These are phyloP conservation scores for Penicillium soppii DNA, from an alignment of 495 filamentous ascomycete genomes.

Conservation along the genomic window DNA sequence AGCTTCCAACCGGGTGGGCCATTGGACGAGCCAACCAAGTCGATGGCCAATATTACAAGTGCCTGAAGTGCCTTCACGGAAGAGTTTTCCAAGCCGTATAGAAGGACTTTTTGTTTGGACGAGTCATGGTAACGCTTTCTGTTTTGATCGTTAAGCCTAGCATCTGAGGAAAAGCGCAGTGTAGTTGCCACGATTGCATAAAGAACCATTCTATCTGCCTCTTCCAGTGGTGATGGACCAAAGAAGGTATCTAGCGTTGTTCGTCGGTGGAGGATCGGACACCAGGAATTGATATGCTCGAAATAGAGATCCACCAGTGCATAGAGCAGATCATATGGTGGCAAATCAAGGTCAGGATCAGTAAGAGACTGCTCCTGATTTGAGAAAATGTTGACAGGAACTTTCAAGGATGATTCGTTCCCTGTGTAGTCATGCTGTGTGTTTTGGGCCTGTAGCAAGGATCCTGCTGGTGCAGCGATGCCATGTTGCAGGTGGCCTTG, in stretches of 20 bases:
- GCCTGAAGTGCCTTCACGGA: conserved; percentile 86
- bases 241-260: conserved; percentile 81
- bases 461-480: conserved; percentile 15
- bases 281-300: conserved; percentile 88
- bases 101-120: conserved; percentile 80
- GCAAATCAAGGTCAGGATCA: conserved; percentile 70
- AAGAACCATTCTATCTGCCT: conserved; percentile 77
- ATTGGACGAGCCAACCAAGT: conserved; percentile 75
- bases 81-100: conserved; percentile 83
- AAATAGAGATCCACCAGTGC: conserved; percentile 84
- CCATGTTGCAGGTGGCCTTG: conserved; percentile 24
- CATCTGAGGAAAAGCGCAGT: conserved; percentile 75
- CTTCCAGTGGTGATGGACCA: conserved; percentile 68
- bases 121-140: conserved; percentile 71
- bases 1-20: conserved; percentile 88
- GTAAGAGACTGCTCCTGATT: conserved; percentile 45
- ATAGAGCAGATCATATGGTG: conserved; percentile 81
- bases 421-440: conserved; percentile 36
- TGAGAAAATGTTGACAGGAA: conserved; percentile 41
- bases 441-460: conserved; percentile 24
- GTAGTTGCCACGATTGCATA: conserved; percentile 87
- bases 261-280: conserved; percentile 80
- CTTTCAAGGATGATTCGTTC: conserved; percentile 47
- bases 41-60: conserved; percentile 77
- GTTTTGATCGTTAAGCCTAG: conserved; percentile 66